A percentile compares a stretch with the other conserved stretches of the same genome.
Conservation (phyloP, 1,284 basidiomycete genomes). For the Boletellus sp. region DNA sequence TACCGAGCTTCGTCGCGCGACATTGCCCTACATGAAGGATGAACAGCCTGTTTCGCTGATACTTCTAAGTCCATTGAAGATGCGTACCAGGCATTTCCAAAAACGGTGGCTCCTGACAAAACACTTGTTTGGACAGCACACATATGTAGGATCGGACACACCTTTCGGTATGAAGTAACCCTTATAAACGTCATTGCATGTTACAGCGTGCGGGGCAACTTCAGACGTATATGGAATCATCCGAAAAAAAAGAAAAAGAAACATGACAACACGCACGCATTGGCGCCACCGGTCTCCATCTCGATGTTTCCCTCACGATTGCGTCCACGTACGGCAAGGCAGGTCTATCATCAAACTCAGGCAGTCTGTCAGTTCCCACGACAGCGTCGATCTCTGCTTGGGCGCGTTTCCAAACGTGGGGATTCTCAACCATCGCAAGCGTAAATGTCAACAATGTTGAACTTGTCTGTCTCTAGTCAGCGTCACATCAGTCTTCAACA, state of each 20-base stretch:
- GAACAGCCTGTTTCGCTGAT: no score
- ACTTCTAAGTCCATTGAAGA: no score
- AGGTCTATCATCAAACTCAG: conserved; percentile 36
- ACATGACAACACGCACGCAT: conserved; percentile 6
- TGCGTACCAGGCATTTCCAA: conserved; percentile 20
- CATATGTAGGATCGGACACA: background rate
- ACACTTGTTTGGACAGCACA: no score
- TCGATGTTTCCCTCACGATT: conserved; percentile 35
- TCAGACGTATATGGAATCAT: background rate
- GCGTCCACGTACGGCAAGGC: conserved; percentile 37
- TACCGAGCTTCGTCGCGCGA: conserved; percentile 16
- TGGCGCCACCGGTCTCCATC: conserved; percentile 21
- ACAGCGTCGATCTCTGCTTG: background rate
- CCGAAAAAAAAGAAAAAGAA: background rate
- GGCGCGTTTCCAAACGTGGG: background rate
- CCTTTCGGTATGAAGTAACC: conserved; percentile 23
- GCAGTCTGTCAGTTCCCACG: conserved; percentile 26
- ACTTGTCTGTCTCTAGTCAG: background rate
- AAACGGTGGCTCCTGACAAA: conserved; percentile 8
- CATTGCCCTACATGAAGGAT: no score
- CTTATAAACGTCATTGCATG: conserved; percentile 15
- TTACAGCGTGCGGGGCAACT: conserved; percentile 11
- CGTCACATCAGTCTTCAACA: background rate
- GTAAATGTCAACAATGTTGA: background rate
- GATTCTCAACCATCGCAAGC: background rate